Base-by-base conservation (phyloP, 2,329 filamentous ascomycete genomes). In the Fusarium sp. region DNA sequence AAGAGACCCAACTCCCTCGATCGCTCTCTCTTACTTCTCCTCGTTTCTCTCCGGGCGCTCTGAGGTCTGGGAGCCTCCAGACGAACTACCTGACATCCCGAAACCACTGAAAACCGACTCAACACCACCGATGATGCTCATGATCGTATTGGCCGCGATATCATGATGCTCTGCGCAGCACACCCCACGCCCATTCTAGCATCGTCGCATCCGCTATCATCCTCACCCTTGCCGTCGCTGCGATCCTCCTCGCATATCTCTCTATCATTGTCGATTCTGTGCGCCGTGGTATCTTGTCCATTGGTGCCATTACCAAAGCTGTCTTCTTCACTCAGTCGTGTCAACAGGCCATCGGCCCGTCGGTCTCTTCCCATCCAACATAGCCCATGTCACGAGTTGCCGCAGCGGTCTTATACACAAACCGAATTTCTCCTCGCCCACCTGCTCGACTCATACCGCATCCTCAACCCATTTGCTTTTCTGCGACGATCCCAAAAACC, bases 81-180 rank as follows among this genome's bases (percentile, higher is more conserved):
- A 66, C 66, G 58, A 69, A 56, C 55, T 65, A 60, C 41, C 47
- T 71, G 26, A 60, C 54, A 62, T 36, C 64, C 63, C 64, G 57
- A 66, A 54, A 55, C 58, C 39, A 28, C 31, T 55, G 70, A 71
- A 47, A 51, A 26, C 52, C 54, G n/a, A 71, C 49, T 63, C 35
- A 44, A 63, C 66, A 51, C 66, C 70, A 62, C 63, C 65, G 63
- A 80, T 79, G 73, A 82, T 83, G 80, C 79, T 76, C 75, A 77
- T 78, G 73, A 77, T 77, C 67, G 62, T 70, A 69, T 77, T 76
- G 71, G 74, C 69, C 74, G 79, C 79, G 81, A 81, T 82, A 85
- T 82, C 78, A 85, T 85, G 84, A 85, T 82, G 82, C 81, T 79
- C 80, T 80, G 81, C 77, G 81, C 80, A 82, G 78, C 78, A 73